Evolutionary conservation across 139 green algal species (phyloP), one percentile per base, ranked within the genome.

Genomic region (Deuterostichococcus epilithicus): DNA sequence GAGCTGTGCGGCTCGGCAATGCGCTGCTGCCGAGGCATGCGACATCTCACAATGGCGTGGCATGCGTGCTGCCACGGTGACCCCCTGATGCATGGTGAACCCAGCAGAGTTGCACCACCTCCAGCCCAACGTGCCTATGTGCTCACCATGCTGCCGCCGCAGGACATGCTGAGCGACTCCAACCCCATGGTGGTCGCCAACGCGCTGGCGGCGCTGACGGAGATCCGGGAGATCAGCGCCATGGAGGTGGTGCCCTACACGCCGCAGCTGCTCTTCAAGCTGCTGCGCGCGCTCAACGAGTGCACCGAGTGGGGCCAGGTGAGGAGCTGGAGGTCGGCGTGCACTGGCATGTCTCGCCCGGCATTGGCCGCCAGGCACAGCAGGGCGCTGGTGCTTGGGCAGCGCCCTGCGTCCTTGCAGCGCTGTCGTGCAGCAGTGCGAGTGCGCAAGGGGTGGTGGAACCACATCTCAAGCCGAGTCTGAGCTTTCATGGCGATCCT

Each of bases 161-260:
- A 94, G 82, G 94, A 97, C 59, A 88, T 99, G 85, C 81, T 99
- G 38, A 88, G 86, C 18, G 96, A 98, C 82, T 90, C 89, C 76
- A 99, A 99, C 85, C 96, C 96, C 32, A 99, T 99, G 96, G 96
- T 99, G 37, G 96, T 99, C 44, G 94, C 96, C 70, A 99, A 99
- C 76, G 92, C 95, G 2, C 88, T 99, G 39, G 95, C 96, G n/a
- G 90, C 95, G 0, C 88, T 99, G 70, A 78, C 84, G 28, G 96
- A 98, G 86, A 98, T 99, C 73, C 85, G 94, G 71, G 88, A 92
- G 77, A 74, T 87, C 65, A 86, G 77, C 37, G 84, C 87, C 73
- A 84, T 83, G 66, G 71, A 93, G 26, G 84, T 96, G 37, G 90
- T 97, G 42, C 80, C 92, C 74, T 84, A 98, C 74, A 94, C 81